These are phyloP conservation scores for Lentinus brumalis DNA, from an alignment of 768 basidiomycete species.

Conservation along the genomic window DNA sequence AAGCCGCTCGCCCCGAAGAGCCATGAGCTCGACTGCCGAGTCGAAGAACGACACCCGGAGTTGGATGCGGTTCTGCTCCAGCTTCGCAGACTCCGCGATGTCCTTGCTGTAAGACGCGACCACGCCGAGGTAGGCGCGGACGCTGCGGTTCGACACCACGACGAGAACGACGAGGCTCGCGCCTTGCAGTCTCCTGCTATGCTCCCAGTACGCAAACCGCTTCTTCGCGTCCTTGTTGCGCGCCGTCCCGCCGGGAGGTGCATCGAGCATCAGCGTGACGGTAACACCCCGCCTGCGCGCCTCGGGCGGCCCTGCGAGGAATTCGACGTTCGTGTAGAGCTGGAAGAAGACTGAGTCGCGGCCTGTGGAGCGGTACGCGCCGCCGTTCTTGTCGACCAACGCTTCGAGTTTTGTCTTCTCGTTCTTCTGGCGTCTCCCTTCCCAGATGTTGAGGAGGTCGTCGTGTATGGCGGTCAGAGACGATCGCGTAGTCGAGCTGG, in stretches of 20 bases:
- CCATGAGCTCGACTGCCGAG: slow-evolving; percentile 50
- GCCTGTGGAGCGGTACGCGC: slow-evolving; percentile 12
- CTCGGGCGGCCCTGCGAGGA: slow-evolving; percentile 44
- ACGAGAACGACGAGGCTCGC: slow-evolving; percentile 68
- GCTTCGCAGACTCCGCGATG: slow-evolving; percentile 45
- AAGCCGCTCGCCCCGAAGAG: slow-evolving; percentile 38
- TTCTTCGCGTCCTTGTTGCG: slow-evolving; percentile 39
- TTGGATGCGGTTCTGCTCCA: slow-evolving; percentile 36
- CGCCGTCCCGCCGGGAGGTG: slow-evolving; percentile 56
- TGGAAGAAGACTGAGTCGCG: slow-evolving; percentile 23
- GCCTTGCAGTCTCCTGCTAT: slow-evolving; percentile 57
- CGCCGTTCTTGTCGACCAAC: slow-evolving; percentile 28
- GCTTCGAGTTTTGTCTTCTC: slow-evolving; percentile 9
- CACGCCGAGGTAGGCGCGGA: slow-evolving; percentile 53
- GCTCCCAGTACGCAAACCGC: slow-evolving; percentile 63
- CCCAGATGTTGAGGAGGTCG: slow-evolving; percentile 38
- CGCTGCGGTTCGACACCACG: slow-evolving; percentile 32
- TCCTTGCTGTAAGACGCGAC: slow-evolving; percentile 47
- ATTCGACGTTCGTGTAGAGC: slow-evolving; percentile 33
- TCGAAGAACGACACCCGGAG: slow-evolving; percentile 68
- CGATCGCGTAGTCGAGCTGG: slow-evolving; percentile 10
- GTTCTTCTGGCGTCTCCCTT: neutral
- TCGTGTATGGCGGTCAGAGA: slow-evolving; percentile 49
- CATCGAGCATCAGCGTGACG: slow-evolving; percentile 45
- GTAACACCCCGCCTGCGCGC: slow-evolving; percentile 53